Percentiles rank a stretch among this genome's conserved stretches.
Conservation (phyloP, 331 rosid species). For the Quercus tomentella region DNA sequence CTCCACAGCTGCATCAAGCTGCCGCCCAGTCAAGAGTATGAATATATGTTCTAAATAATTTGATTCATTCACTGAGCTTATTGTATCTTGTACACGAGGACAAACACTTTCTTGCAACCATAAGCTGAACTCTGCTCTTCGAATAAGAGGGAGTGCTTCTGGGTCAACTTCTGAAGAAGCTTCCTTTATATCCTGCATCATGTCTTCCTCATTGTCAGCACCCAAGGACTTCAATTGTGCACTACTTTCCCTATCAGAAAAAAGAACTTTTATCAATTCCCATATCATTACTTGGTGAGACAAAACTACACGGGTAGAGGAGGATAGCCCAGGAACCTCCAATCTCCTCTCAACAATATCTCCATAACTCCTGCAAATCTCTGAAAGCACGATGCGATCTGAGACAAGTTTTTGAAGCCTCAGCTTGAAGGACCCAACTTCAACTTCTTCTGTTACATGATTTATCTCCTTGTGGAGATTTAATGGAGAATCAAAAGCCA, state of each 20-base stretch:
- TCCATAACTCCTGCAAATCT: conserved; percentile 69
- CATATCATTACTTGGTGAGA: conserved; percentile 90
- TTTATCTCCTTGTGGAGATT: conserved; percentile 64
- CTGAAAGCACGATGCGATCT: conserved; percentile 53
- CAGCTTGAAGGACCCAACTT: conserved; percentile 64
- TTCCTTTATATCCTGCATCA: conserved; percentile 83
- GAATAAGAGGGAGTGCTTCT: conserved; percentile 82
- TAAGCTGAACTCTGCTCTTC: conserved; percentile 95
- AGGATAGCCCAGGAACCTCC: conserved; percentile 69
- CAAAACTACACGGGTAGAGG: conserved; percentile 54
- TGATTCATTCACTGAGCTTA: conserved; percentile 68
- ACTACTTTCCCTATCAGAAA: conserved; percentile 61
- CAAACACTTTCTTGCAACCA: conserved; percentile 96
- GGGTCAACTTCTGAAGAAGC: conserved; percentile 55
- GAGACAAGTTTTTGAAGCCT: conserved; percentile 71
- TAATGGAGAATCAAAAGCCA: conserved; percentile 65
- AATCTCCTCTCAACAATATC: conserved; percentile 75
- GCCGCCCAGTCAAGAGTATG: conserved; percentile 78
- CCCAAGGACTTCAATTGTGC: conserved; percentile 46
- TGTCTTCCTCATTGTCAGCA: conserved; percentile 84
- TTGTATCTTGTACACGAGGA: conserved; percentile 70
- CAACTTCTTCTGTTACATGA: conserved; percentile 60
- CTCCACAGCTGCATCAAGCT: conserved; percentile 80
- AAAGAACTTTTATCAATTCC: conserved; percentile 93
- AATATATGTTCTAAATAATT: conserved; percentile 69